Evolutionary conservation across 2,329 filamentous ascomycete genomes (phyloP), one percentile per base, ranked within the genome.

Genomic region (Ceratocystiopsis brevicomis): DNA sequence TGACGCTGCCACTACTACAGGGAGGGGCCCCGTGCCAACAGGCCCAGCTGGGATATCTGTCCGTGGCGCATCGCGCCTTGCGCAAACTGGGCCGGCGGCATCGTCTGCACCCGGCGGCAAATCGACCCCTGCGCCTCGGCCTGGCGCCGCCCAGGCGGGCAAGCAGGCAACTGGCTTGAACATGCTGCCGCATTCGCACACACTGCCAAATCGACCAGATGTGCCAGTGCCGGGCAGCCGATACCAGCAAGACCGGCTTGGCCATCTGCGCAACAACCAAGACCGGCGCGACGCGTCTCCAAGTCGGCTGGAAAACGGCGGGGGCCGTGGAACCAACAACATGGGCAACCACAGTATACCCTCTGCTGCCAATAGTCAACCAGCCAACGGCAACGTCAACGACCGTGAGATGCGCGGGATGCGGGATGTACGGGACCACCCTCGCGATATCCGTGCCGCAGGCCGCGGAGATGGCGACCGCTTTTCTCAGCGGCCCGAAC

Each of bases 1-100:
- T 48, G 79, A 83, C 51, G 25, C 32, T 3, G 64, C 62, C 33
- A 74, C 48, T 44, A 32, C 47, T 42, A n/a, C n/a, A 37, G 9
- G 17, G 25, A 30, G 25, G 8, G 25, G 25, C 25, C 25, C 10
- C 25, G 25, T 30, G 8, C 25, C 25, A 30, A 30, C 25, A 6
- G 25, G 25, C 25, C 25, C 25, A 30, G 25, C 25, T 30, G 25
- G 25, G 25, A 30, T 30, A 9, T 30, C 25, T 10, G 25, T 30
- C 25, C 6, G 25, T 11, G 25, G 25, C 25, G 25, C 25, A 30
- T 8, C 25, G 25, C 25, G 25, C 6, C 6, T 11, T 30, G 25
- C 25, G 8, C 25, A 9, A 9, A 30, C 6, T 11, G 25, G 25
- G 5, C 25, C 25, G 4, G 25, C 10, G 8, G 25, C 5, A 30